These are phyloP conservation scores for Lachnellula occidentalis DNA, from an alignment of 2,329 filamentous ascomycete genomes.

Conservation along the genomic window DNA sequence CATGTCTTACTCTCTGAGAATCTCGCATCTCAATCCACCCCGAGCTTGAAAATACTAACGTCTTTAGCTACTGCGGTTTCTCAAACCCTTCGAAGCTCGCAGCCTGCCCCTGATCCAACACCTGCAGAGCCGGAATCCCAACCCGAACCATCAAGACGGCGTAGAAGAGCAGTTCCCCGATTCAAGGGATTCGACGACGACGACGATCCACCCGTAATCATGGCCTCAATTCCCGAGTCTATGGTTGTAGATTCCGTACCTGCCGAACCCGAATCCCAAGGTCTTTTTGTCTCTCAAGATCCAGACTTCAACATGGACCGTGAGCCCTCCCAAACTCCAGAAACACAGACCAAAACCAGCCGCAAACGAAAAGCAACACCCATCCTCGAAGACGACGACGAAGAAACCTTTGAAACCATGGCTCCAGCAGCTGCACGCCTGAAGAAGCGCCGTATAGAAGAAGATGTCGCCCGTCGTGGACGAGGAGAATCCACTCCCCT, in stretches of 20 bases:
- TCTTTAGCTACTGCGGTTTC: slow-evolving; percentile 9
- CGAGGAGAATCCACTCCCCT: slow-evolving; percentile 28
- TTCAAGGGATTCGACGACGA: slow-evolving; percentile 74
- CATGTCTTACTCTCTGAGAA: too few relatives aligned
- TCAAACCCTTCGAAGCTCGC: slow-evolving; percentile 12
- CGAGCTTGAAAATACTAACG: too few relatives aligned
- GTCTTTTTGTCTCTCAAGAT: slow-evolving; percentile 54
- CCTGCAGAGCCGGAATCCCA: slow-evolving; percentile 6
- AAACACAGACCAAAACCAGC: slow-evolving; percentile 9
- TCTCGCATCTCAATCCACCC: too few relatives aligned
- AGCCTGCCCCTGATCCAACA: slow-evolving; percentile 1
- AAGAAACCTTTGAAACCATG: slow-evolving; percentile 62
- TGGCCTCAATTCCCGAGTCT: slow-evolving; percentile 32
- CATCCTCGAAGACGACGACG: slow-evolving; percentile 25
- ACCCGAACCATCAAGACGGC: slow-evolving; percentile 20
- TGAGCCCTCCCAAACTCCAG: slow-evolving; percentile 13
- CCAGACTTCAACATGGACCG: slow-evolving; percentile 16
- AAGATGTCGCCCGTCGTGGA: slow-evolving; percentile 43
- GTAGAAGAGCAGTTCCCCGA: slow-evolving; percentile 43
- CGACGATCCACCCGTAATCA: slow-evolving; percentile 25
- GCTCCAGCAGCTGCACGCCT: slow-evolving; percentile 71
- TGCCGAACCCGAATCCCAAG: slow-evolving; percentile 28
- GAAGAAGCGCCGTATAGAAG: slow-evolving; percentile 69
- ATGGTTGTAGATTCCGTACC: slow-evolving; percentile 23
- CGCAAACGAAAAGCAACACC: slow-evolving; percentile 42